Base-by-base conservation (phyloP, 106 monocot genomes). In the Gastrodia elata region DNA sequence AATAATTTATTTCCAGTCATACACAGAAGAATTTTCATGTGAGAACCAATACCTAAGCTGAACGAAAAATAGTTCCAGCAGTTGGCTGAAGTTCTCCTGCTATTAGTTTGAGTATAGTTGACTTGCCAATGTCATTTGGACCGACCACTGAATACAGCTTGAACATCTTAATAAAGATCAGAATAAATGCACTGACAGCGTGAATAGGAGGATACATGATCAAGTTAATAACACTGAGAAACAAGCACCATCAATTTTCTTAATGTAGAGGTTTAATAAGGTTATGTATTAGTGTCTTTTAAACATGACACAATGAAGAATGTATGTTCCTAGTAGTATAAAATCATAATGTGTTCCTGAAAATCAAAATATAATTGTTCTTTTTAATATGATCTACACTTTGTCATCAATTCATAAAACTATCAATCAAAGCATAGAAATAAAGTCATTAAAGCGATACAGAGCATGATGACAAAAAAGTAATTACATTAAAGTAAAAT, bases 91-190 rank as follows among this genome's bases (percentile, higher is more conserved):
- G 93, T 0, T 98, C 97, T 83, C 97, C 97, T 42, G 93, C 88
- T 86, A 98, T 98, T 38, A 98, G 75, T 79, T 98, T 98, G 2
- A 98, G 91, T 83, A 98, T 93, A 13, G 97, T 98, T 43, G 97
- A 98, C 81, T 98, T 98, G 42, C 97, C 97, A 78, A 98, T 98
- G 16, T 93, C 97, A 87, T 98, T 98, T 49, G 97, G 86, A 73
- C 97, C 97, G 79, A 98, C 97, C 97, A 98, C 97, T 98, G 70
- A 6, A 78, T 78, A 36, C n/a, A 82, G 69, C 55, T 49, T 44
- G 57, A 85, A 80, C 27, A 8, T 72, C 44, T 72, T 36, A 78
- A 46, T 80, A 44, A 80, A 25, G 65, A 73, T 73, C 18, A 40
- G 71, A 43, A 81, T 14, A 72, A 35, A 84, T 24, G 37, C n/a